Conservation (phyloP, 192 early-diverging fungal genomes). For the Tieghemiomyces parasiticus region DNA sequence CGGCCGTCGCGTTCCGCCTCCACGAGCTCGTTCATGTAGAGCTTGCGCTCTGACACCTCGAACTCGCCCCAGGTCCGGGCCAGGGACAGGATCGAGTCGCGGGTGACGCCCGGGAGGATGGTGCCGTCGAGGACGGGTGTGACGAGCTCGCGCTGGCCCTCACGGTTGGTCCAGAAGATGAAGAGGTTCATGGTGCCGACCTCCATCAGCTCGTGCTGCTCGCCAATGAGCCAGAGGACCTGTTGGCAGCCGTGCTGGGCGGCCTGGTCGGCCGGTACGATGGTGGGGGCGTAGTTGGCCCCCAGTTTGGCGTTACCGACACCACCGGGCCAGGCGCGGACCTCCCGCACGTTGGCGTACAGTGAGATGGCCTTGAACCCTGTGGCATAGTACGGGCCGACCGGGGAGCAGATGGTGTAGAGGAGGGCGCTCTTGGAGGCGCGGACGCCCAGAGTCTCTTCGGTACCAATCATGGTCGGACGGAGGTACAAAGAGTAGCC, state of each 20-base stretch:
- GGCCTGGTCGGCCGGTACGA: conserved; percentile 68
- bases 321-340: conserved; percentile 91
- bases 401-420: conserved; percentile 82
- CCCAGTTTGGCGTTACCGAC: conserved; percentile 89
- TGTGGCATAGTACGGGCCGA: conserved; percentile 92
- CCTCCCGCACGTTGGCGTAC: conserved; percentile 67
- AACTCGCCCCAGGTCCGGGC: conserved; percentile 71
- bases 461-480: conserved; percentile 85
- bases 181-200: conserved; percentile 98
- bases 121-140: conserved; percentile 90
- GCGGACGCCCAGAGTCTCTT: conserved; percentile 72
- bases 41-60: conserved; percentile 69
- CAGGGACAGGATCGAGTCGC: conserved; percentile 77
- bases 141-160: conserved; percentile 68
- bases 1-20: conserved; percentile 63
- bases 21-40: conserved; percentile 65
- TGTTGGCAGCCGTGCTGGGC: conserved; percentile 82
- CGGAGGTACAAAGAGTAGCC: conserved; percentile 92
- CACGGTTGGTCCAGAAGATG: conserved; percentile 69
- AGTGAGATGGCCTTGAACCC: conserved; percentile 81
- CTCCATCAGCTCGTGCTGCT: conserved; percentile 75
- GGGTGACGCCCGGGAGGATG: conserved; percentile 89
- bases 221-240: conserved; percentile 89
- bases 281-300: conserved; percentile 33
- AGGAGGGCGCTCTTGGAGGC: conserved; percentile 60